Base-by-base conservation (phyloP, 2,329 filamentous ascomycete genomes). In the Magnaporthales sp. region DNA sequence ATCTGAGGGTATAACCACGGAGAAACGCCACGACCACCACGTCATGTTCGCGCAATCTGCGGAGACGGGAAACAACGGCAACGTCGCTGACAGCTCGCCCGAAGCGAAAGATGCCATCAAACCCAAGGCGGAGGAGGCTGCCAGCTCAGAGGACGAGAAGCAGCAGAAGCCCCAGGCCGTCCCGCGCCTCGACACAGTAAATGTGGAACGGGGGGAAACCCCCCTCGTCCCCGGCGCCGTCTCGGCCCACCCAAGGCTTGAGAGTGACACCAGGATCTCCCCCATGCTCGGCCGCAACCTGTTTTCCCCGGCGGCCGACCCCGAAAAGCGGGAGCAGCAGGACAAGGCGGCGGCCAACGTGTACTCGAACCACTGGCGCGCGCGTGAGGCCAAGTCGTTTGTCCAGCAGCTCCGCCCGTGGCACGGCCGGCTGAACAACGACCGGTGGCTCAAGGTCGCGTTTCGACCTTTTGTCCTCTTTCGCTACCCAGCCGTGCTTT, bases 401-500 rank as follows among this genome's bases (percentile, higher is more conserved):
- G 67, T 80, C 0, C 87, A 95, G 73, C 90, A 91, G 58, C 86
- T 98, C 1, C 88, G 82, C 67, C 84, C 90, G 0, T 96, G 85
- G 80, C 89, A 92, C 71, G 93, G 94, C 1, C 87, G 92, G 13
- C 85, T 98, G 13, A 86, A 86, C 64, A 82, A 87, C 13, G 92
- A 96, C 72, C 89, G 82, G 11, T 98, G 93, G 93, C 77, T 89
- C 74, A 89, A 88, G 68, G 92, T 92, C 24, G 89, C 90, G 66
- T 61, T 90, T 5, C 85, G 94, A 0, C 95, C 94, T 0, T 92
- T 98, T 68, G 87, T 97, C 62, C 84, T 98, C 0, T 96, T 89
- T 72, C 86, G 89, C 1, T 97, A 98, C 73, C 95, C 95, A 0
- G 86, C 91, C 0, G 91, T 98, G 1, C 84, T 97, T 9, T 98